These are phyloP conservation scores for Starmerella roubikii DNA, from an alignment of 805 yeast genomes.

Conservation along the genomic window DNA sequence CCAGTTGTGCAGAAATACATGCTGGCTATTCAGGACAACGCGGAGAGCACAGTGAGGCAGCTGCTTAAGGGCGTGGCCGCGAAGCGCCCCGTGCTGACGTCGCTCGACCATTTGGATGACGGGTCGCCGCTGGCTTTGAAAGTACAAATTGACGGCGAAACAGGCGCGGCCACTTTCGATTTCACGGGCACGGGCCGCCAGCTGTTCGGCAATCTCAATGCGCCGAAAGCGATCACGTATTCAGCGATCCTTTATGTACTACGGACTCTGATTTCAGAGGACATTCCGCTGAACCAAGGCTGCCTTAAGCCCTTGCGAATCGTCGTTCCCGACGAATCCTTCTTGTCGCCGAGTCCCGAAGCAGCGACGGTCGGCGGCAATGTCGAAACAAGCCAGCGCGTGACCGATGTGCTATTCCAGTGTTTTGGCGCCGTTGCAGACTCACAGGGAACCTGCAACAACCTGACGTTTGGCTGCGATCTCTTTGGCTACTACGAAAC, in stretches of 20 bases:
- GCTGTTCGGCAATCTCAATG: conserved; percentile 78
- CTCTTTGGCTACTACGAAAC: conserved; percentile 83
- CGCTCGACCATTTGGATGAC: conserved; percentile 26
- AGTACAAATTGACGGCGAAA: conserved; percentile 33
- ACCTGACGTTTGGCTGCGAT: conserved; percentile 61
- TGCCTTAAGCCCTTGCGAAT: conserved; percentile 70
- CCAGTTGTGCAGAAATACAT: conserved; percentile 54
- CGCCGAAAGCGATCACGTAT: conserved; percentile 79
- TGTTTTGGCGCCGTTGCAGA: conserved; percentile 87
- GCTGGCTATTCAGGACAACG: conserved; percentile 71
- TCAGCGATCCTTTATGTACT: conserved; percentile 82
- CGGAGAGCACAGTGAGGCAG: conserved; percentile 53
- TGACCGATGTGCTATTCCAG: conserved; percentile 75
- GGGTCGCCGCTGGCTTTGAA: conserved; percentile 24
- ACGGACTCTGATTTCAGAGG: conserved; percentile 70
- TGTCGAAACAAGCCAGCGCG: conserved; percentile 86
- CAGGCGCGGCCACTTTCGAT: conserved; percentile 61
- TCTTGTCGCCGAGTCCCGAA: conserved; percentile 62
- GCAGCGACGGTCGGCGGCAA: conserved; percentile 95
- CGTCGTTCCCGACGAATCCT: conserved; percentile 44
- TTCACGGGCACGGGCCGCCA: conserved; percentile 81
- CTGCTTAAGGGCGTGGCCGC: conserved; percentile 35
- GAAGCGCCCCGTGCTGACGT: conserved; percentile 24
- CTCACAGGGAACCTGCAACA: conserved; percentile 92
- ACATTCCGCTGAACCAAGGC: conserved; percentile 89